These are phyloP conservation scores for Paecilomyces niveus DNA, from an alignment of 2,329 filamentous ascomycete species.

Conservation along the genomic window DNA sequence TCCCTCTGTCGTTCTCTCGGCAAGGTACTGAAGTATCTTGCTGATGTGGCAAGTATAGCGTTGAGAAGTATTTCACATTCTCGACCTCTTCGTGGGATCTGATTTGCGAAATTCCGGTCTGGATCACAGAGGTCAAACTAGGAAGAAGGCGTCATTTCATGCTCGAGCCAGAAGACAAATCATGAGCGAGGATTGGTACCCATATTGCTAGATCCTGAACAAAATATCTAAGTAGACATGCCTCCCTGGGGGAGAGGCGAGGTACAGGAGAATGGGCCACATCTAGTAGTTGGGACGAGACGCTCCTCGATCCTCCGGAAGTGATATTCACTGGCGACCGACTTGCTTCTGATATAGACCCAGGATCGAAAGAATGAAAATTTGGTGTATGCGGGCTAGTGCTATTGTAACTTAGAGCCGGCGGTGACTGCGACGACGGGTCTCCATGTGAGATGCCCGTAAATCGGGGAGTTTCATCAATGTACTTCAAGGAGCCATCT, in stretches of 20 bases:
- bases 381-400: neutral
- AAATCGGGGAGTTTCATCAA: neutral
- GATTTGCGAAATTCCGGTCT: constrained; percentile 5
- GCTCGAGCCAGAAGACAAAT: neutral
- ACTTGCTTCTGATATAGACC: neutral
- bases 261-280: neutral
- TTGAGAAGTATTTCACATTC: constrained; percentile 6
- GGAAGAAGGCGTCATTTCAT: neutral
- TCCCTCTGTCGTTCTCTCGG: neutral
- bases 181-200: neutral
- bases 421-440: neutral
- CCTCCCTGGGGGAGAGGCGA: neutral
- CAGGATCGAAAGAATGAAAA: neutral
- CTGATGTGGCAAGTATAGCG: constrained; percentile 6
- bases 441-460: neutral
- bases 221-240: neutral
- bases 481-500: neutral
- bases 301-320: neutral
- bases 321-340: neutral
- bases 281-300: neutral
- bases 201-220: neutral
- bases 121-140: constrained; percentile 6
- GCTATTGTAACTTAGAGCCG: neutral
- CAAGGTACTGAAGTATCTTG: neutral
- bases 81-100: constrained; percentile 5